phyloP scores from a whole-genome alignment of 805 yeast genomes.

The Kazachstania taianensis region DNA sequence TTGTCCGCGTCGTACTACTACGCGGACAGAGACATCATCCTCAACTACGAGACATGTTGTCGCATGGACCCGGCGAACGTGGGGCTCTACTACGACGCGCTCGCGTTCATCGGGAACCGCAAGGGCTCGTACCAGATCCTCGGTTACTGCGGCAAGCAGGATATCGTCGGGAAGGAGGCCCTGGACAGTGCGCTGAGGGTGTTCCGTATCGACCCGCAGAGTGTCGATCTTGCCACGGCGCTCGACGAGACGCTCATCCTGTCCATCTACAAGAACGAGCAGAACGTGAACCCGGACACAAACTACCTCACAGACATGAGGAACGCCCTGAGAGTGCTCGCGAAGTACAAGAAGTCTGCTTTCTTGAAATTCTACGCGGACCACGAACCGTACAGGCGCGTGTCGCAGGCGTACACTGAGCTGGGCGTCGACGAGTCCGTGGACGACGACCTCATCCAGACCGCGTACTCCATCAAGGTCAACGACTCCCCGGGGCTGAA shows the following conservation, averaged over 20 bases:
- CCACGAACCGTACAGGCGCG: slow-evolving; percentile 34
- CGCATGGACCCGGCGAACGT: slow-evolving; percentile 34
- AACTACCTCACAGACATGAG: slow-evolving; percentile 26
- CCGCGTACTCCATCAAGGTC: slow-evolving; percentile 59
- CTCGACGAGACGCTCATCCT: slow-evolving; percentile 25
- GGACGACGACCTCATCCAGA: slow-evolving; percentile 61
- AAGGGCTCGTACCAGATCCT: slow-evolving; percentile 40
- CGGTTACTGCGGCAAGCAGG: slow-evolving; percentile 40
- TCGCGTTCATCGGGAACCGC: slow-evolving; percentile 40
- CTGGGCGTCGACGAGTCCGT: slow-evolving; percentile 43
- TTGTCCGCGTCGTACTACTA: slow-evolving; percentile 42
- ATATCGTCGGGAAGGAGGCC: slow-evolving; percentile 43
- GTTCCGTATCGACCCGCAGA: slow-evolving; percentile 29
- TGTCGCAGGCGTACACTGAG: slow-evolving; percentile 43
- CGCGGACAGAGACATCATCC: slow-evolving; percentile 38
- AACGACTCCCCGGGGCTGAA: slow-evolving; percentile 40
- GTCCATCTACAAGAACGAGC: slow-evolving; percentile 28
- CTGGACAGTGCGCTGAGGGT: slow-evolving; percentile 31
- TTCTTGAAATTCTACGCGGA: slow-evolving; percentile 31
- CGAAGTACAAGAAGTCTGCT: slow-evolving; percentile 31
- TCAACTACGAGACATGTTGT: slow-evolving; percentile 36
- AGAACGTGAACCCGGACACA: slow-evolving; percentile 6
- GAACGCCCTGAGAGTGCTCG: slow-evolving; percentile 33
- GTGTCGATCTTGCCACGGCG: slow-evolving; percentile 9
- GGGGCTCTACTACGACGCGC: slow-evolving; percentile 50